These are phyloP conservation scores for Heliocybe sulcata DNA, from an alignment of 1,284 basidiomycete genomes.

Conservation along the genomic window DNA sequence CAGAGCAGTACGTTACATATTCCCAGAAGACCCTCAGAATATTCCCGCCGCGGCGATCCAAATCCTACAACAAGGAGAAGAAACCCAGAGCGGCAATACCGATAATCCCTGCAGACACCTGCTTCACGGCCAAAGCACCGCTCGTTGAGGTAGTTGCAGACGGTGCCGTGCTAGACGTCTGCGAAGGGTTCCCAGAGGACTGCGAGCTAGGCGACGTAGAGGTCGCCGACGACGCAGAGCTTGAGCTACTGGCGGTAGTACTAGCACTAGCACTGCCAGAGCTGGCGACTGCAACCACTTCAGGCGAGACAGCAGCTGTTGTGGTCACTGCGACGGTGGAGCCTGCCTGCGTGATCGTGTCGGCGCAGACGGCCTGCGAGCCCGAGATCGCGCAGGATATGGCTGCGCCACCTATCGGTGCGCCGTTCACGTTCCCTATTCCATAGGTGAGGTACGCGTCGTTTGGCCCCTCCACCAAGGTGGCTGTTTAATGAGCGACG, in stretches of 20 bases:
- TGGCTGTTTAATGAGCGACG: not conserved
- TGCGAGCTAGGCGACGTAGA: not conserved
- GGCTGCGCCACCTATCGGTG: conserved; percentile 6
- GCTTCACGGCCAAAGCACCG: not conserved
- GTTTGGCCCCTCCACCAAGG: not conserved
- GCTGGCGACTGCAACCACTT: not conserved
- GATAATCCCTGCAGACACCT: not conserved
- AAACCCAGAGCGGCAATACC: not conserved
- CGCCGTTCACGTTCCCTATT: conserved; percentile 5
- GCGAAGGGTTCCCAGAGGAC: not conserved
- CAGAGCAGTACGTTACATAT: too few species aligned
- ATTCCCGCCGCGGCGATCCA: not conserved
- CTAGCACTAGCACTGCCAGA: not conserved
- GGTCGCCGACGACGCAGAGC: not conserved
- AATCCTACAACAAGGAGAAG: not conserved
- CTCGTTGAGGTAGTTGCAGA: not conserved
- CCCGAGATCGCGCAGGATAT: conserved; percentile 11
- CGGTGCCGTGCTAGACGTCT: not conserved
- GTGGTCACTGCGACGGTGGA: not conserved
- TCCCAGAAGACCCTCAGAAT: not conserved
- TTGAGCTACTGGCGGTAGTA: not conserved
- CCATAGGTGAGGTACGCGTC: conserved; percentile 2
- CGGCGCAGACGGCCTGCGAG: not conserved
- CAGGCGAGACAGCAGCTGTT: not conserved
- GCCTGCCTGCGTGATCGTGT: not conserved